Conservation (phyloP, 768 basidiomycete genomes). For the Leccinum broughii region DNA sequence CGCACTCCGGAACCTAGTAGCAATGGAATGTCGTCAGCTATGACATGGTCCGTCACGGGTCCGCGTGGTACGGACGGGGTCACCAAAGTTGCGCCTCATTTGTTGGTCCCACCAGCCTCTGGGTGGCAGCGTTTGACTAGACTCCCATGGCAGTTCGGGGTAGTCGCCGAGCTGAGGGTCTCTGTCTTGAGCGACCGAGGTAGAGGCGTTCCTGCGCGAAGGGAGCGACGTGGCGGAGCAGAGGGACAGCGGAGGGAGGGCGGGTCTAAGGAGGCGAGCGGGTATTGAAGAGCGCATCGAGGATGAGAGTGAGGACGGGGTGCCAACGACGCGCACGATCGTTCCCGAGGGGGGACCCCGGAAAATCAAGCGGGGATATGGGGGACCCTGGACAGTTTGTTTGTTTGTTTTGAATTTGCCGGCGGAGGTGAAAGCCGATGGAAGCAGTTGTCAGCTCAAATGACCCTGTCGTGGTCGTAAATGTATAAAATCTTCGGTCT, state of each 20-base stretch:
- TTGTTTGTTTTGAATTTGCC: constrained; percentile 3
- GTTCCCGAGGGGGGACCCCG: constrained; percentile 23
- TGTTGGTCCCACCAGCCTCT: constrained; percentile 76
- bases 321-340: neutral
- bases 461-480: constrained; percentile 22
- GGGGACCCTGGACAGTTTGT: constrained; percentile 26
- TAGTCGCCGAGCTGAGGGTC: constrained; percentile 76
- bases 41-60: constrained; percentile 1
- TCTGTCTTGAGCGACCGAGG: constrained; percentile 32
- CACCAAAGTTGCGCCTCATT: constrained; percentile 79
- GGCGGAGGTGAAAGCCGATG: constrained; percentile 18
- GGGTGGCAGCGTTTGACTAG: constrained; percentile 62
- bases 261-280: constrained; percentile 19
- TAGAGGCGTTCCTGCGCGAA: constrained; percentile 17
- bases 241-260: constrained; percentile 4
- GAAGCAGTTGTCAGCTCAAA: constrained; percentile 2
- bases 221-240: neutral
- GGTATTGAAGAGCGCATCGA: constrained; percentile 13
- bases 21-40: constrained; percentile 15
- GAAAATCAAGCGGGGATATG: neutral
- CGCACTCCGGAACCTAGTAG: constrained; percentile 77
- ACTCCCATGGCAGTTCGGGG: constrained; percentile 67
- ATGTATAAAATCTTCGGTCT: constrained; percentile 18
- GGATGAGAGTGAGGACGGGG: constrained; percentile 14
- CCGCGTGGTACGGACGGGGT: constrained; percentile 52